Conservation (phyloP, 2,329 filamentous ascomycete species). For the Colletotrichum ledebouriae region DNA sequence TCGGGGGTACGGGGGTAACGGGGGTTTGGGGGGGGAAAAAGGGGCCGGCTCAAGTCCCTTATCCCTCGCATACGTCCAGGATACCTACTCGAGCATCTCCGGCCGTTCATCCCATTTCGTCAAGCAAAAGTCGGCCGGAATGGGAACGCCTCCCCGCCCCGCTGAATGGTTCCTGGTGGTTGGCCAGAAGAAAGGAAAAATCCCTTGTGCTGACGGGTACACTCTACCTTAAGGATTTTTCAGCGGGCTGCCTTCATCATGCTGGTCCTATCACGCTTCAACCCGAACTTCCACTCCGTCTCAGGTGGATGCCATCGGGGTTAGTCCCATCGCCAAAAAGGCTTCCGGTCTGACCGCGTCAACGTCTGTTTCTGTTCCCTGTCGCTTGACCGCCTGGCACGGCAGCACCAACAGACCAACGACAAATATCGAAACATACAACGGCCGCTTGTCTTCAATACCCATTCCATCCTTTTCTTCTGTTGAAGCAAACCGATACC, state of each 20-base stretch:
- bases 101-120: conserved; percentile 13
- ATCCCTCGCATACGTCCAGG: conserved; percentile 1
- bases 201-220: conserved; percentile 12
- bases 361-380: conserved; percentile 1
- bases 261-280: conserved; percentile 3
- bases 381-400: not conserved
- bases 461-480: not conserved
- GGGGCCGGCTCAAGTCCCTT: conserved; percentile 9
- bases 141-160: conserved; percentile 27
- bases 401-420: conserved; percentile 1
- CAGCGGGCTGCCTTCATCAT: not conserved
- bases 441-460: not conserved
- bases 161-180: not conserved
- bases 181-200: not conserved
- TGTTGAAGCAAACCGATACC: not conserved
- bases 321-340: not conserved
- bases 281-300: conserved; percentile 14
- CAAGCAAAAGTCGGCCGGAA: conserved; percentile 9
- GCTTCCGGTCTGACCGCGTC: conserved; percentile 30
- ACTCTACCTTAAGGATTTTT: not conserved
- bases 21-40: not conserved
- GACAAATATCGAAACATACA: not conserved
- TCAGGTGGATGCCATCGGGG: conserved; percentile 25
- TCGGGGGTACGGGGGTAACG: not conserved
- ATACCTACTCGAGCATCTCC: conserved; percentile 12